Percentiles rank a stretch among this genome's conserved stretches.
Evolutionary conservation across 1,284 basidiomycete species (phyloP).

Genomic region (Exsudoporus floridanus): DNA sequence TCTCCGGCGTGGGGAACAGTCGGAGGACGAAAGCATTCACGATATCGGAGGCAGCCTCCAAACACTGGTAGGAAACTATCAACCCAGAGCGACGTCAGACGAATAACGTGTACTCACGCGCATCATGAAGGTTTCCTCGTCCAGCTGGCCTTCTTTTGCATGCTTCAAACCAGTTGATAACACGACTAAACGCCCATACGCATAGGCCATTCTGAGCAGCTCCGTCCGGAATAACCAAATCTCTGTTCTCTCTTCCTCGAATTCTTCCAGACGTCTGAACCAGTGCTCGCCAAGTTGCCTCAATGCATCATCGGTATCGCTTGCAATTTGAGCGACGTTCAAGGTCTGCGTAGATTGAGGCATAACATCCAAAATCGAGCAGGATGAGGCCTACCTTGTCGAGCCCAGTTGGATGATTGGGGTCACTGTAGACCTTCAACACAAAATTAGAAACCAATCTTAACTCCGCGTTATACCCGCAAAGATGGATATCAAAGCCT

Average conservation of each 20-base stretch:
- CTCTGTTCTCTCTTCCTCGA: constrained; percentile 48
- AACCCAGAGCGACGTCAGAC: not conserved
- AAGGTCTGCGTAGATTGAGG: constrained; percentile 40
- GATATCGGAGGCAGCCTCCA: constrained; percentile 46
- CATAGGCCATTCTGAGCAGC: constrained; percentile 62
- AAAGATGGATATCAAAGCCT: constrained; percentile 75
- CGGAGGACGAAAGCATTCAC: constrained; percentile 63
- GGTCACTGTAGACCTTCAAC: constrained; percentile 66
- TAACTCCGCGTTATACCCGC: constrained; percentile 71
- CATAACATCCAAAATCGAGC: not conserved
- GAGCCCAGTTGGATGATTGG: constrained; percentile 68
- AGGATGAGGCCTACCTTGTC: constrained; percentile 52
- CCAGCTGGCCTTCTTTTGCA: constrained; percentile 56
- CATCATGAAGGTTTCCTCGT: constrained; percentile 64
- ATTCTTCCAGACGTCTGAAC: constrained; percentile 50
- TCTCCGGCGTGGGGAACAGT: constrained; percentile 50
- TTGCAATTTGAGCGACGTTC: constrained; percentile 63
- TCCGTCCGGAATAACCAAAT: constrained; percentile 62
- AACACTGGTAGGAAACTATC: constrained; percentile 14
- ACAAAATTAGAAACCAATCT: constrained; percentile 62
- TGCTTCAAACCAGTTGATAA: constrained; percentile 78
- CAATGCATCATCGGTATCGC: constrained; percentile 64
- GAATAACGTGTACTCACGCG: constrained; percentile 49
- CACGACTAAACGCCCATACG: constrained; percentile 66
- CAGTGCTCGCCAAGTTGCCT: constrained; percentile 54